Base-by-base conservation (phyloP, 2,329 filamentous ascomycete species). In the Xylariaceae sp. region DNA sequence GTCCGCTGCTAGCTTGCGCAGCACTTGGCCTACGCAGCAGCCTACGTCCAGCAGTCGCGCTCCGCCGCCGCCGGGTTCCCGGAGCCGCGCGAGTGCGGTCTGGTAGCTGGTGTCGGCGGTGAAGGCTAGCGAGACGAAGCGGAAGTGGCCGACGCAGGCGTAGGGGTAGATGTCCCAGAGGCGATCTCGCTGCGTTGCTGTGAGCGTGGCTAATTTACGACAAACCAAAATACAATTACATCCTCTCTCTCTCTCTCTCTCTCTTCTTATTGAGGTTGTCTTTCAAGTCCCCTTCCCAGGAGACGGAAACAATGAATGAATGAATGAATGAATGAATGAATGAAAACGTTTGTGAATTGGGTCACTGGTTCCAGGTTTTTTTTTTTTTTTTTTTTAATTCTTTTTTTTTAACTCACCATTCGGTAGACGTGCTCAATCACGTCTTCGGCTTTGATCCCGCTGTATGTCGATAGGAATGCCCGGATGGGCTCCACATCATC, bases 61-160 rank as follows among this genome's bases (percentile, higher is more conserved):
- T 30, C 50, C 32, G 43, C 47, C 35, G 9, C 29, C 31, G 4
- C 9, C 27, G 11, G 32, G 12, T 29, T 27, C 27, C 11, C 68
- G 71, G 35, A 78, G 70, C 32, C 74, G 71, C 50, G 70, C 70
- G 26, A 78, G 67, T 6, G 72, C 73, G 46, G 72, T 66, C 48
- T 70, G 72, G 58, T 77, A 77, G 46, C 69, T 71, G 4, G 72
- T 67, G 56, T 78, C 74, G 39, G 68, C 60, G 26, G 66, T 64
- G 46, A 75, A 71, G 8, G 69, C 66, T n/a, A 77, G 66, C 42
- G 71, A 72, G 12, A 78, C 68, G 54, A 79, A 79, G 46, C 74
- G 76, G 73, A 76, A 78, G 45, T 74, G 71, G n/a, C 76, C 76
- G 51, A 79, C 71, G 60, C 70, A 77, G 30, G 76, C 73, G 55